Evolutionary conservation across 2,329 filamentous ascomycete species (phyloP), one percentile per base, ranked within the genome.

Genomic region (Xylaria hypoxylon): DNA sequence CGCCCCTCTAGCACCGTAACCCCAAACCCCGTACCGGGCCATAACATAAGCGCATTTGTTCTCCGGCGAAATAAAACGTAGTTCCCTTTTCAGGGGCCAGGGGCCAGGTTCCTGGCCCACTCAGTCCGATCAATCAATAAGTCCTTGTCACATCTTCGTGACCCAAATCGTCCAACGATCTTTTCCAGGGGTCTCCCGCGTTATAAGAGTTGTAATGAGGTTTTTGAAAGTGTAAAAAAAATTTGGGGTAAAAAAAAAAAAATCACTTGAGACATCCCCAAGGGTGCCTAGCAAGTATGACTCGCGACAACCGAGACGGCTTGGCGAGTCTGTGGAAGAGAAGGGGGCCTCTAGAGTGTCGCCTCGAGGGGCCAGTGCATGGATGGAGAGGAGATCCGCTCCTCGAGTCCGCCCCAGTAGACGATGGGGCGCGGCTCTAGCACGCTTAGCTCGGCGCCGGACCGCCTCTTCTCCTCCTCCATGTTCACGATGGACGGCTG

Each of bases 321-420:
- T 11, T 15, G 10, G 35, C 13, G 13, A 38, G 35, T 38, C 15
- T 13, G 35, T 31, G 8, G 35, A 38, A 38, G 35, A 15, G 35
- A 38, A 38, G 10, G 10, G 5, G 13, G 10, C 13, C 35, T 17
- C 35, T 38, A 13, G 33, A 38, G 35, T 5, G 35, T 15, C 35
- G 15, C 11, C 35, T 38, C 35, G 35, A 38, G 35, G 13, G 13
- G 13, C 3, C 1, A 6, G 17, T 33, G 15, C 19, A 1, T 2
- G 33, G 17, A 51, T 7, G n/a, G 42, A 7, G 13, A 4, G 35
- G 13, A 8, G 42, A 66, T 87, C 59, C 86, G 82, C 79, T 89
- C 87, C 77, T 89, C 87, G 53, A 90, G 77, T 44, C 88, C 86
- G 70, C 85, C 86, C 84, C 87, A 90, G 78, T 88, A 89, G 59